phyloP scores from a whole-genome alignment of 164 flowering plant genomes.

The Cinnamomum chago region DNA sequence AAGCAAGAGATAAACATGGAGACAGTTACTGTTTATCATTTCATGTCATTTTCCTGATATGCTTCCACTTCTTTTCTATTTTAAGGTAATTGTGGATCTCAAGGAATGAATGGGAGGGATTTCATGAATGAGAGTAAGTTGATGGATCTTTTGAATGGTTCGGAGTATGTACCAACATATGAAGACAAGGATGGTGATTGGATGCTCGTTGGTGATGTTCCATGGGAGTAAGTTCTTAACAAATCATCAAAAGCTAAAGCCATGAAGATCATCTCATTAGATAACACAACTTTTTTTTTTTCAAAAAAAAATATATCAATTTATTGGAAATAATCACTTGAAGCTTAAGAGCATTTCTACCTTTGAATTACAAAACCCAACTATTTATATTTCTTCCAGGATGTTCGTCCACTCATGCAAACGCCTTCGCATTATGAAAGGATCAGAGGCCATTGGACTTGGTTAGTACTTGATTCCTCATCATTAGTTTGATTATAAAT shows the following conservation, averaged over 20 bases:
- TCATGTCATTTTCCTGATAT: no score
- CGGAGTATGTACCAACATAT: constrained; percentile 77
- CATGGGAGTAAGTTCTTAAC: constrained; percentile 67
- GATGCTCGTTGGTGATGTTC: constrained; percentile 93
- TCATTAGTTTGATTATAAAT: no score
- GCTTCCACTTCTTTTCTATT: not conserved
- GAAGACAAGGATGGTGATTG: constrained; percentile 92
- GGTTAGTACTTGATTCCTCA: constrained; percentile 19
- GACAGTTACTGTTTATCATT: no score
- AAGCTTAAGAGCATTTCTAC: not conserved
- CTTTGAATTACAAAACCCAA: not conserved
- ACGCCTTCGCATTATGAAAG: constrained; percentile 46
- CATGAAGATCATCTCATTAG: not conserved
- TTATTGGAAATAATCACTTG: no score
- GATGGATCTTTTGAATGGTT: constrained; percentile 63
- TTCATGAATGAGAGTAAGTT: constrained; percentile 83
- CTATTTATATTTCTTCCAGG: constrained; percentile 18
- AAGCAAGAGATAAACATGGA: no score
- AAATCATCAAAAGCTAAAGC: not conserved
- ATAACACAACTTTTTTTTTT: not conserved
- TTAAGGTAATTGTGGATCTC: constrained; percentile 56
- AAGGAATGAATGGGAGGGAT: constrained; percentile 63
- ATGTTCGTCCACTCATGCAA: constrained; percentile 49
- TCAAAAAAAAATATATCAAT: no score
- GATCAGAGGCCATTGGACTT: constrained; percentile 45